Conservation (phyloP, 2,329 filamentous ascomycete species). For the Acephala macrosclerotiorum region DNA sequence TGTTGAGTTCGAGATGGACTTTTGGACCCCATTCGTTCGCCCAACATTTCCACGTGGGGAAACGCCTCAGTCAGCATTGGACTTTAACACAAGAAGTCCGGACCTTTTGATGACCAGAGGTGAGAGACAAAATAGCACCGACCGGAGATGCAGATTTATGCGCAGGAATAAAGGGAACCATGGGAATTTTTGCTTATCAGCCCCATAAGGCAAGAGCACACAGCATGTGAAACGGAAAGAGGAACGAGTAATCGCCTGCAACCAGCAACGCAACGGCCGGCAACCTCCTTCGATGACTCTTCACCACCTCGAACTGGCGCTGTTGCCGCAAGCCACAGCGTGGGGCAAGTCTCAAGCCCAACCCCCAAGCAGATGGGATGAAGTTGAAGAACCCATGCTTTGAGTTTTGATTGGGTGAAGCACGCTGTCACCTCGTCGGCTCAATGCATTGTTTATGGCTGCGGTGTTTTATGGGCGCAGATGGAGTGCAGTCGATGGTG, state of each 20-base stretch:
- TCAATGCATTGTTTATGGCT: constrained; percentile 6
- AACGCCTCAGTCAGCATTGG: neutral
- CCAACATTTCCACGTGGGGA: neutral
- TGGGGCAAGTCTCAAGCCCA: constrained; percentile 7
- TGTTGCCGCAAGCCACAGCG: neutral
- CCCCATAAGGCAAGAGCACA: constrained; percentile 5
- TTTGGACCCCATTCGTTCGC: neutral
- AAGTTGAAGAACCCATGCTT: neutral
- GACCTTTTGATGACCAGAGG: neutral
- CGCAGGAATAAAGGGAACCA: neutral
- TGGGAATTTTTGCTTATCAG: constrained; percentile 1
- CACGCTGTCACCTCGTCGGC: neutral
- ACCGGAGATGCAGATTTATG: neutral
- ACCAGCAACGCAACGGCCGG: neutral
- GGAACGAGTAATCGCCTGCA: neutral
- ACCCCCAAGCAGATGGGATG: constrained; percentile 8
- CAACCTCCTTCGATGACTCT: neutral
- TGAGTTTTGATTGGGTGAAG: neutral
- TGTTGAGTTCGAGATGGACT: neutral
- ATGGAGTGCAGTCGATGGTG: neutral
- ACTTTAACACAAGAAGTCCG: neutral
- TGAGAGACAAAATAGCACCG: neutral
- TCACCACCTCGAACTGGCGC: neutral
- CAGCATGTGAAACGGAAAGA: neutral
- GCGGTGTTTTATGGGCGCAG: neutral